Base-by-base conservation (phyloP, 306 rosid genomes). In the Comarum palustre region DNA sequence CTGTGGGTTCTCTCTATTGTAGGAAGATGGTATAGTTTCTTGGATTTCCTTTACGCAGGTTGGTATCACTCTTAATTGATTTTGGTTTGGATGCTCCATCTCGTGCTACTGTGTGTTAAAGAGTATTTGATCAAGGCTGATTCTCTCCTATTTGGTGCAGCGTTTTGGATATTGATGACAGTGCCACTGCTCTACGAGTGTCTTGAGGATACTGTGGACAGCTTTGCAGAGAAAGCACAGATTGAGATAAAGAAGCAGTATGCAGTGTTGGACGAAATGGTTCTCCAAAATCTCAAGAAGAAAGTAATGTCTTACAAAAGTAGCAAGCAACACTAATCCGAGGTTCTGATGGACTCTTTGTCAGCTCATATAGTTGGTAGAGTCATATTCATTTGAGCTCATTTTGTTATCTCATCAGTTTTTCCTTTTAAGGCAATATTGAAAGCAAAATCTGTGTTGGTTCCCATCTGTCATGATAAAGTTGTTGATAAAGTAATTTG, bases 111-210 rank as follows among this genome's bases (percentile, higher is more conserved):
- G 13, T 6, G 19, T 34, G 41, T 59, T 29, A 11, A 11, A 4
- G 65, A 13, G 39, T 59, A 14, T 59, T 6, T 59, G 62, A 24
- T 10, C 2, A 24, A 11, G 8, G 59, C 59, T 52, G 29, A 52
- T 2, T 22, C 57, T 51, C 13, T 20, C n/a, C 52, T 54, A 78
- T 73, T 69, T 85, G 79, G 60, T 73, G 80, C 63, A 89, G 91
- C 42, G 58, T 68, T 75, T 16, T 65, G 82, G 58, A 57, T 82
- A 47, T 58, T 78, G 69, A 72, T 88, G 86, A 78, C 42, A 47
- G 72, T 87, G 55, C 96, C 92, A 12, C 73, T 75, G 6, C 64
- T 80, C 45, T 87, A 87, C 54, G 96, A 89, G 78, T 83, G 63
- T 68, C 46, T 76, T 22, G 90, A 82, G 68, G 90, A 82, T 68